Base-by-base conservation (phyloP, 23 red algal species). In the Agarophyton chilense region DNA sequence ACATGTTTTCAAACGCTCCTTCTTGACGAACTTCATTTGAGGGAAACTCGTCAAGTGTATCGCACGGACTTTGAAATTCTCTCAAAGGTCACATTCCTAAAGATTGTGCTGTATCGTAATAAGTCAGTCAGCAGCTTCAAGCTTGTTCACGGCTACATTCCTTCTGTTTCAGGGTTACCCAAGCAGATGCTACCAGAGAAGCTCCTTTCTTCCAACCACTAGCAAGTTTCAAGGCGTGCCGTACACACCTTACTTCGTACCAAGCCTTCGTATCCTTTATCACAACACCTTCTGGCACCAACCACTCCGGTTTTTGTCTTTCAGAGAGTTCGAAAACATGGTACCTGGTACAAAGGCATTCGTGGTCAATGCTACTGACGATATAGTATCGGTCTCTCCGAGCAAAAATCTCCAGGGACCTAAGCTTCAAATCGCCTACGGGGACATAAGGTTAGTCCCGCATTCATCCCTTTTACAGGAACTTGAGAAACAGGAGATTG, bases 91-190 rank as follows among this genome's bases (percentile, higher is more conserved):
- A 66, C 79, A 11, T 65, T 83, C 32, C 34, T 83, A 5, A 42
- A 45, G 17, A 83, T 66, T 31, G 58, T 66, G 21, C 79, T 83
- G 22, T 63, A 63, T 18, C 55, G 79, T 17, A 83, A 43, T 43
- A 83, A 83, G 35, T 45, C 29, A 56, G 52, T 66, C 34, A 83
- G 79, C 55, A 63, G 34, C 57, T 83, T 83, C 44, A 56, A 83
- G 46, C 52, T 0, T 33, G 52, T 22, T 12, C 53, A 60, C 26
- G 79, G 79, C 0, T 83, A 83, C 55, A 63, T 56, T 4, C 79
- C 29, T 9, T 61, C 56, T 13, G 28, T 83, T 33, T 53, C 42
- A 4, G 79, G 79, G 10, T 40, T 68, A 24, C 79, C 79, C 18
- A 28, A 83, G 36, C 57, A 18, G 61, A 32, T 66, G 22, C n/a